A percentile compares a stretch with the other conserved stretches of the same genome.
phyloP scores from a whole-genome alignment of 1,139 yeast species.

The Lodderomyces beijingensis region DNA sequence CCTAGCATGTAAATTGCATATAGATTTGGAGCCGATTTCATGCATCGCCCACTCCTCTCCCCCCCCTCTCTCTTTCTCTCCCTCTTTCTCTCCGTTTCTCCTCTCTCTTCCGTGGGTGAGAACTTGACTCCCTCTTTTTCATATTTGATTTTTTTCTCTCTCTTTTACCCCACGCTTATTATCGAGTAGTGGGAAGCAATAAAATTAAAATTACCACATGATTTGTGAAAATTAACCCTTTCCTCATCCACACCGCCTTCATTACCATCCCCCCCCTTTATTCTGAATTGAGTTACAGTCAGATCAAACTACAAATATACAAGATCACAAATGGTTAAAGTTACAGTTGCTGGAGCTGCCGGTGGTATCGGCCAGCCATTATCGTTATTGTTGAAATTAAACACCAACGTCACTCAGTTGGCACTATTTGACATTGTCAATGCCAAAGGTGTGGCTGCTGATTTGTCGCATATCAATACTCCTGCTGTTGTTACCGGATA shows the following conservation, averaged over 20 bases:
- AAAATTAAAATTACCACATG: too few species aligned
- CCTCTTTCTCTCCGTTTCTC: neutral
- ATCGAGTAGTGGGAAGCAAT: too few species aligned
- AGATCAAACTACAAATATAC: too few species aligned
- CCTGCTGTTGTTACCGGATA: slow-evolving; percentile 53
- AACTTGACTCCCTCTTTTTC: too few species aligned
- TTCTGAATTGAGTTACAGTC: too few species aligned
- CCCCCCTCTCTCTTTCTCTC: slow-evolving; percentile 1
- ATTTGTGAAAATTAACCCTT: too few species aligned
- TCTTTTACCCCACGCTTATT: too few species aligned
- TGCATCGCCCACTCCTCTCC: neutral
- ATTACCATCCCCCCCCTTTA: too few species aligned
- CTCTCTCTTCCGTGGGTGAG: too few species aligned
- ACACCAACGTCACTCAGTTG: slow-evolving; percentile 50
- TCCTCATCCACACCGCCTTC: too few species aligned
- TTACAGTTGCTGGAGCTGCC: slow-evolving; percentile 73
- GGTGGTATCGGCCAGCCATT: slow-evolving; percentile 82
- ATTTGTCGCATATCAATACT: slow-evolving; percentile 66
- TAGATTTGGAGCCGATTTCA: too few species aligned
- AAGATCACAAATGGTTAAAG: slow-evolving; percentile 55
- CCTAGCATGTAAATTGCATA: too few species aligned
- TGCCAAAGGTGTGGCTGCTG: slow-evolving; percentile 71
- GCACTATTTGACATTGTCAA: slow-evolving; percentile 64
- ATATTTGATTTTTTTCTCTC: neutral
- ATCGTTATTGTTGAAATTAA: slow-evolving; percentile 58